Evolutionary conservation across 768 basidiomycete genomes (phyloP).

Genomic region (Lactarius trivialis): DNA sequence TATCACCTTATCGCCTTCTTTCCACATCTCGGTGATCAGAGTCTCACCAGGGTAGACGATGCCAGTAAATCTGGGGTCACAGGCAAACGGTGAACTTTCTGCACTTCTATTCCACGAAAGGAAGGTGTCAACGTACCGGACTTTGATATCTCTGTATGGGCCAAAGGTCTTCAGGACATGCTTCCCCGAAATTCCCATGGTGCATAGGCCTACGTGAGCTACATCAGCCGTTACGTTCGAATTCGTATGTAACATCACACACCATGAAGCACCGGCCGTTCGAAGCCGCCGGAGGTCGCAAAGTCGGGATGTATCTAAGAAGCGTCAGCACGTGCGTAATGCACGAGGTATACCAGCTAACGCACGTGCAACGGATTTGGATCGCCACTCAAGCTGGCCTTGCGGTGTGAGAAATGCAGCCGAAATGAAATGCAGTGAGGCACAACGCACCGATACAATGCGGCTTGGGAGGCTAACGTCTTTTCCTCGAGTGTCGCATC

Average conservation of each 20-base stretch:
- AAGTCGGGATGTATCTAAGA: conserved; percentile 84
- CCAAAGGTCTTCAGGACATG: conserved; percentile 88
- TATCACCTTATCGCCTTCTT: conserved; percentile 82
- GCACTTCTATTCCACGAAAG: not conserved
- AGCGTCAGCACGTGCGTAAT: not conserved
- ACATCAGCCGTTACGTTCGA: not conserved
- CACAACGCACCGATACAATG: conserved; percentile 70
- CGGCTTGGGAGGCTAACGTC: conserved; percentile 77
- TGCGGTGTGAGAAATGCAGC: conserved; percentile 4
- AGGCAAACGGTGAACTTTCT: conserved; percentile 10
- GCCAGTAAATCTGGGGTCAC: conserved; percentile 64
- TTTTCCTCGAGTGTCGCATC: conserved; percentile 87
- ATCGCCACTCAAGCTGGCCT: conserved; percentile 79
- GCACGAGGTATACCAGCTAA: conserved; percentile 10
- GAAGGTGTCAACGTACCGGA: conserved; percentile 47
- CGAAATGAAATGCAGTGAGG: not conserved
- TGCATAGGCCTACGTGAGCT: conserved; percentile 59
- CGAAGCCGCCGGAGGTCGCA: conserved; percentile 91
- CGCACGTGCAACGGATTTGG: conserved; percentile 82
- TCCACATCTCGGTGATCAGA: conserved; percentile 97
- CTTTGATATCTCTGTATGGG: conserved; percentile 88
- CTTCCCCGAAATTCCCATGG: conserved; percentile 88
- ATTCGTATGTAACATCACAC: not conserved
- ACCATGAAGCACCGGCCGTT: conserved; percentile 81
- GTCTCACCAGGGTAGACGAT: conserved; percentile 96